Percentiles rank a stretch among this genome's conserved stretches.
Evolutionary conservation across 2,329 filamentous ascomycete genomes (phyloP).

Genomic region (Trichoderma hamatum): DNA sequence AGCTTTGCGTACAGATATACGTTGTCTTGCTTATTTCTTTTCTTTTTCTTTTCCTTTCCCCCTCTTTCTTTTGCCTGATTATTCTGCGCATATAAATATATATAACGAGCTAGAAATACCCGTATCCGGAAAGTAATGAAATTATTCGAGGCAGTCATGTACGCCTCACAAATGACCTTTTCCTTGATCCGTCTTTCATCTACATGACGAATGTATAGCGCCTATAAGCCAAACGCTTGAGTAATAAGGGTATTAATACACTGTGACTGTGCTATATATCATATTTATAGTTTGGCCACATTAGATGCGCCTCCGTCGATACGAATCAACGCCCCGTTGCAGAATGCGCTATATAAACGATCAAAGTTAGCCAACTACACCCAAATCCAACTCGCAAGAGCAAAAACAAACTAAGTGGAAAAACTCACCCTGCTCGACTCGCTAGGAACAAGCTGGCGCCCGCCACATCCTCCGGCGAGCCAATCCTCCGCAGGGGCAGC

Average conservation of each 20-base stretch:
- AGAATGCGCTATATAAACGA: conserved; percentile 48
- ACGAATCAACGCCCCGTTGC: conserved; percentile 66
- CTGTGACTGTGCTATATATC: background rate
- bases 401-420: background rate
- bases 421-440: conserved; percentile 62
- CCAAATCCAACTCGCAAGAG: conserved; percentile 35
- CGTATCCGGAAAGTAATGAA: conserved; percentile 1
- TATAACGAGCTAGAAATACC: conserved; percentile 21
- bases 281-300: conserved; percentile 49
- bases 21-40: background rate
- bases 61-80: background rate
- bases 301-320: conserved; percentile 61
- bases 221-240: background rate
- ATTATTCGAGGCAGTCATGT: conserved; percentile 2
- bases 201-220: background rate
- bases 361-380: background rate
- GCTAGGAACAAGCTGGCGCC: conserved; percentile 72
- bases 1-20: background rate
- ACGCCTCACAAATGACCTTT: background rate
- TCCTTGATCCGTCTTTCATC: background rate
- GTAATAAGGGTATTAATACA: background rate
- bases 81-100: background rate
- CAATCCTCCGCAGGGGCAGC: conserved; percentile 69
- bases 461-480: conserved; percentile 68
- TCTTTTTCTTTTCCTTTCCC: background rate